Evolutionary conservation across 169 alveolate genomes (phyloP).

Genomic region (Plasmodium gonderi): DNA sequence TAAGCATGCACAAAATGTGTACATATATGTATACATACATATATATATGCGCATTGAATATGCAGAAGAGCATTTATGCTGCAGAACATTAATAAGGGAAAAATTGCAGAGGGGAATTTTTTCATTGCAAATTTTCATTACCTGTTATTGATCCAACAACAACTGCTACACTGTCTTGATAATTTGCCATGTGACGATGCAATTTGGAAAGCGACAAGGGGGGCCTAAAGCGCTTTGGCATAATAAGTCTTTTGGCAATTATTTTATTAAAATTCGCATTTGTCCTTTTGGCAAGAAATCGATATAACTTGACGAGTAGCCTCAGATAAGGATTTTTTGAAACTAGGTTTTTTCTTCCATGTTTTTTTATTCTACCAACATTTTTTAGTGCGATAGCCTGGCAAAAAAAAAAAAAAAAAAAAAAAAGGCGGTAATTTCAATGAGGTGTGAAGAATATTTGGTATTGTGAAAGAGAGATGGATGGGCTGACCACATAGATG

Average conservation of each 20-base stretch:
- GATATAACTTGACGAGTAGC: conserved; percentile 89
- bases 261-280: conserved; percentile 93
- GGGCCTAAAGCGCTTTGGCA: conserved; percentile 93
- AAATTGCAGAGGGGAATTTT: no score
- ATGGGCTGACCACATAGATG: no score
- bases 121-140: conserved; percentile 16
- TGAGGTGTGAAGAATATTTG: background rate
- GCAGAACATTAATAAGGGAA: no score
- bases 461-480: no score
- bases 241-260: conserved; percentile 92
- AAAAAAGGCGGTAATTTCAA: background rate
- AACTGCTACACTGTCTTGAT: conserved; percentile 94
- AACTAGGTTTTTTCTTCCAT: conserved; percentile 91
- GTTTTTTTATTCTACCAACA: conserved; percentile 92
- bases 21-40: background rate
- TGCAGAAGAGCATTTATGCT: background rate
- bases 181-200: conserved; percentile 90
- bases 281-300: conserved; percentile 95
- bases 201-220: conserved; percentile 96
- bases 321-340: conserved; percentile 92
- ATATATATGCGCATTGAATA: background rate
- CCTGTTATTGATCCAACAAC: conserved; percentile 97
- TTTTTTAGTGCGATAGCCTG: conserved; percentile 92
- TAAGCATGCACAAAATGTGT: background rate
- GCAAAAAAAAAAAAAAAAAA: conserved; percentile 41